Percentiles rank a stretch among this genome's conserved stretches.
These are phyloP conservation scores for Venturiaceae sp. DNA, from an alignment of 2,329 filamentous ascomycete species.

Conservation along the genomic window DNA sequence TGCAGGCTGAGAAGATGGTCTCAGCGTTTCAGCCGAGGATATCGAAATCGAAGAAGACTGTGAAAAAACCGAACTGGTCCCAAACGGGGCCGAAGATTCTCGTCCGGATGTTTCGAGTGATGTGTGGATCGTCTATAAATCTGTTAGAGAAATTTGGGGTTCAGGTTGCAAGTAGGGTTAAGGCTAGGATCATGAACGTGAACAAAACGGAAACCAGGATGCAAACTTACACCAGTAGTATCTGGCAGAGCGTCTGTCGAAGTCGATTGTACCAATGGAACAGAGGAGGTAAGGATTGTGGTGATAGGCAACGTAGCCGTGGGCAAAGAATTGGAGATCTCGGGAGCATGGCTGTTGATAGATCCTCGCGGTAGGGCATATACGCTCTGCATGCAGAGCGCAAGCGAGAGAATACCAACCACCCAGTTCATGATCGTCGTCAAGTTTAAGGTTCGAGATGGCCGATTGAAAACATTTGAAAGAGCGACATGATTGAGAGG, in stretches of 20 bases:
- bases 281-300: background rate
- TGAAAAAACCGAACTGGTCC: background rate
- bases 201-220: background rate
- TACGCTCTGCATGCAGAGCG: background rate
- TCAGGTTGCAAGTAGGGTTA: background rate
- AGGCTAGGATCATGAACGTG: background rate
- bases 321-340: background rate
- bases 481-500: background rate
- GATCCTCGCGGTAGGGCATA: background rate
- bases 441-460: background rate
- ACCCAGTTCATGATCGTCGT: background rate
- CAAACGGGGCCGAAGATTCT: slow-evolving; percentile 1
- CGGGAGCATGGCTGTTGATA: background rate
- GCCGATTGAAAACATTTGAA: background rate
- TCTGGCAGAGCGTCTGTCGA: slow-evolving; percentile 4
- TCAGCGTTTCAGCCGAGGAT: background rate
- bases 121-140: background rate
- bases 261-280: slow-evolving; percentile 4
- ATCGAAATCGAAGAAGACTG: background rate
- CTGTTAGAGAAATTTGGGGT: background rate
- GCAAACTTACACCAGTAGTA: slow-evolving; percentile 6
- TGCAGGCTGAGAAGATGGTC: background rate
- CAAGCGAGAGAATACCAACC: background rate
- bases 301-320: slow-evolving; percentile 4
- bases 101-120: background rate